Evolutionary conservation across 371 early-diverging fungal species (phyloP).

Genomic region (Conidiobolus incongruus): DNA sequence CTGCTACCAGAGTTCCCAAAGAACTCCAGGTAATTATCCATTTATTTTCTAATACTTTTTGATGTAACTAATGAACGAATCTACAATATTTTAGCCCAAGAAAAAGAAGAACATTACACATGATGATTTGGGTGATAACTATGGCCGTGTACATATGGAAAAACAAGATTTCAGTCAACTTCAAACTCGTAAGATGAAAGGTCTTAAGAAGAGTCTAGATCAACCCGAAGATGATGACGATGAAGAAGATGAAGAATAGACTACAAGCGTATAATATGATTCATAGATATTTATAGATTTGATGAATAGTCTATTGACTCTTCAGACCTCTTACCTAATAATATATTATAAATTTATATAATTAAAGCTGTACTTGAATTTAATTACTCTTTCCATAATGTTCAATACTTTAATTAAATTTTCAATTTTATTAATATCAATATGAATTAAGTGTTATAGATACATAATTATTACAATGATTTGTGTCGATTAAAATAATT

Average conservation of each 20-base stretch:
- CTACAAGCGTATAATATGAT: too few species aligned
- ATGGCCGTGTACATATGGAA: conserved; percentile 81
- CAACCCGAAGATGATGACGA: conserved; percentile 15
- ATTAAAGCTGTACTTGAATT: too few species aligned
- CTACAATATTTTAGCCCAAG: conserved; percentile 22
- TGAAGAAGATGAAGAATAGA: conserved; percentile 10
- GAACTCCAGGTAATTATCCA: conserved; percentile 39
- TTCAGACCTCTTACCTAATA: too few species aligned
- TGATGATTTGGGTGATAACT: conserved; percentile 75
- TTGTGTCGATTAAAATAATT: too few species aligned
- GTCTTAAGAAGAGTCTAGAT: conserved; percentile 34
- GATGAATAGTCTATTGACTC: too few species aligned
- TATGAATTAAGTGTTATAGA: too few species aligned
- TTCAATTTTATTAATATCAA: too few species aligned
- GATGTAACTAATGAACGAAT: conserved; percentile 1
- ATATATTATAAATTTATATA: too few species aligned
- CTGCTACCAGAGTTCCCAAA: conserved; percentile 59
- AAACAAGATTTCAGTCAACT: conserved; percentile 74
- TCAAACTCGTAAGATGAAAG: conserved; percentile 97
- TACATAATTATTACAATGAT: too few species aligned
- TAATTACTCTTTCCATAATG: too few species aligned
- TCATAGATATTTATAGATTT: too few species aligned
- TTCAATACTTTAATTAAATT: too few species aligned
- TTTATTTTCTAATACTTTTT: neutral
- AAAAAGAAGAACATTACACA: conserved; percentile 82